Base-by-base conservation (phyloP, 495 filamentous ascomycete species). In the Penicillium ucsense region DNA sequence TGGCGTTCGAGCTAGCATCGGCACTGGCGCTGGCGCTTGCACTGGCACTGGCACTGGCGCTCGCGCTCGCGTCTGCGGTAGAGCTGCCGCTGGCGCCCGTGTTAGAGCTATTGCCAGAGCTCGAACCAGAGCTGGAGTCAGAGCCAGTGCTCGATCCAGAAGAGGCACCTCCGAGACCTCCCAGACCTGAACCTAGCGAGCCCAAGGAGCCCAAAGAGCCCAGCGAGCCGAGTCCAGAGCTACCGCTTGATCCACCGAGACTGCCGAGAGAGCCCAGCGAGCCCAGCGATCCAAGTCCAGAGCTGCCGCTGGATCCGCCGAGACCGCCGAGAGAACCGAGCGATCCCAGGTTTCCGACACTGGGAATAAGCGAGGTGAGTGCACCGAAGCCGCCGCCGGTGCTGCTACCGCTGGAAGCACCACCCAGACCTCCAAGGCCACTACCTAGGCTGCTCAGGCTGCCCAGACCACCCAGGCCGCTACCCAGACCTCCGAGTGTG, bases 221-320 rank as follows among this genome's bases (percentile, higher is more conserved):
- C n/a, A 45, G 35, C 8, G 50, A 36, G 32, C 47, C 47, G n/a
- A 53, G 38, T 9, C 51, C 46, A 40, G 38, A 20, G 43, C 32
- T 32, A 11, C 45, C 30, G 37, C 45, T 40, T 3, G 47, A 49
- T 30, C 41, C 28, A 33, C 36, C 31, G 0, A 45, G 43, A 30
- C 31, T 38, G n/a, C 43, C 34, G 32, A 43, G 47, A 43, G n/a
- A 35, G 20, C 29, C 11, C 8, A 35, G 31, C 20, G 46, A 52
- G 4, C 43, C 34, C 6, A 59, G 43, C 0, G 53, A 42, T 28
- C 53, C 49, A 3, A 63, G 48, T 2, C 55, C 55, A 36, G 50
- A 52, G 41, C 37, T 37, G 30, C 31, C 46, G 27, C 40, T 32
- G 32, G 52, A 47, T 27, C 46, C 47, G 10, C 40, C 40, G 5